Evolutionary conservation across 2,329 filamentous ascomycete species (phyloP).

Genomic region (Penicillium sp.): DNA sequence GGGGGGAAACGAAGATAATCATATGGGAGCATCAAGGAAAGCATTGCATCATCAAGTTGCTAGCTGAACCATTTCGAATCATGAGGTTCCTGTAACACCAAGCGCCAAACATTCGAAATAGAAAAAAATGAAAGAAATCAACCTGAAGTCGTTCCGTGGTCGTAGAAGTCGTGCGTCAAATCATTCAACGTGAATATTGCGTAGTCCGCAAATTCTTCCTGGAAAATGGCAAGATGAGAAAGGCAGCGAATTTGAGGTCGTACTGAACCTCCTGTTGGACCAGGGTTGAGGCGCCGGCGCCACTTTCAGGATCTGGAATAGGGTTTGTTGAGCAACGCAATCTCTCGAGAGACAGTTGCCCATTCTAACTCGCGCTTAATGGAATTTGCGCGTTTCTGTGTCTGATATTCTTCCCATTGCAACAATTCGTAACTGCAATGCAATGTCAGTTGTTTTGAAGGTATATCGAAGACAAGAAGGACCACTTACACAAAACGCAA

Average conservation of each 20-base stretch:
- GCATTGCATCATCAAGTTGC: constrained; percentile 8
- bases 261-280: too few relatives aligned
- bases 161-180: constrained; percentile 21
- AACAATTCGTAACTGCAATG: constrained; percentile 69
- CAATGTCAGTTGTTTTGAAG: constrained; percentile 15
- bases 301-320: constrained; percentile 63
- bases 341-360: constrained; percentile 81
- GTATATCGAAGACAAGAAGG: background rate
- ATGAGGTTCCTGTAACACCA: constrained; percentile 14
- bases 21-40: constrained; percentile 1
- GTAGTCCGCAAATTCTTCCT: constrained; percentile 1
- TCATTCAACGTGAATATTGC: constrained; percentile 18
- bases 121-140: constrained; percentile 13
- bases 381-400: constrained; percentile 49
- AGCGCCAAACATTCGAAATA: constrained; percentile 19
- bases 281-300: background rate
- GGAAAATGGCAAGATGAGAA: too few relatives aligned
- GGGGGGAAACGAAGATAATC: constrained; percentile 2
- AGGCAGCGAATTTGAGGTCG: too few relatives aligned
- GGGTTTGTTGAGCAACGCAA: constrained; percentile 92
- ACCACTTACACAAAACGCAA: constrained; percentile 75
- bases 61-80: constrained; percentile 7
- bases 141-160: constrained; percentile 12
- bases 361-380: constrained; percentile 79
- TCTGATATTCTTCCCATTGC: constrained; percentile 86